Base-by-base conservation (phyloP, 75 land plant species). In the Cryptomeria japonica region DNA sequence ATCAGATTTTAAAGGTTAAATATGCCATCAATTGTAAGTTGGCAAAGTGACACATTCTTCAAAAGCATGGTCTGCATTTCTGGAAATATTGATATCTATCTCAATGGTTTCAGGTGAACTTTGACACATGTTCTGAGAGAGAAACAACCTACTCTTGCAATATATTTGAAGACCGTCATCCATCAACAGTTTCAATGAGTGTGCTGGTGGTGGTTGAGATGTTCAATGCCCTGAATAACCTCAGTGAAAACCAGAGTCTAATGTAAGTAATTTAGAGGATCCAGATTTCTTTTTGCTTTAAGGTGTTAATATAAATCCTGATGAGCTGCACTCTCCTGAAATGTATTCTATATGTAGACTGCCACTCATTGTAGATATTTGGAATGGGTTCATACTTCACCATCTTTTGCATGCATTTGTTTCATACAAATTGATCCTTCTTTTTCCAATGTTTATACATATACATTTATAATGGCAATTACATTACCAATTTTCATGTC, bases 151-250 rank as follows among this genome's bases (percentile, higher is more conserved):
- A 97, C 85, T 95, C 97, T 37, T 98, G 99, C 90, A 94, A 86
- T 83, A 90, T 98, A 58, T 98, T 98, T 93, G 94, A 91, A 84
- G 96, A 98, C 87, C 93, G 92, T 1, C 98, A 96, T 91, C 99
- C 99, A 70, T 97, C 99, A 70, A 98, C 99, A 82, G 97, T 98
- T 32, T 93, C 99, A 83, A 98, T 98, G 99, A 98, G 95, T 84
- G 99, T 98, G 3, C 97, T 98, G 87, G 99, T 98, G 89, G 97
- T 98, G 80, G 99, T 98, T 82, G 99, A 98, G 93, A 98, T 98
- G 99, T 98, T 98, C 88, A 98, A 98, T 91, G 99, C 99, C 31
- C 84, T 98, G 85, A 98, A 98, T 90, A 98, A 98, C 84, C 94
- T 98, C 76, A 98, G 99, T 93, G 99, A 98, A 94, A 97, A 98